These are phyloP conservation scores for Margaritispora aquatica DNA, from an alignment of 495 filamentous ascomycete species.

Conservation along the genomic window DNA sequence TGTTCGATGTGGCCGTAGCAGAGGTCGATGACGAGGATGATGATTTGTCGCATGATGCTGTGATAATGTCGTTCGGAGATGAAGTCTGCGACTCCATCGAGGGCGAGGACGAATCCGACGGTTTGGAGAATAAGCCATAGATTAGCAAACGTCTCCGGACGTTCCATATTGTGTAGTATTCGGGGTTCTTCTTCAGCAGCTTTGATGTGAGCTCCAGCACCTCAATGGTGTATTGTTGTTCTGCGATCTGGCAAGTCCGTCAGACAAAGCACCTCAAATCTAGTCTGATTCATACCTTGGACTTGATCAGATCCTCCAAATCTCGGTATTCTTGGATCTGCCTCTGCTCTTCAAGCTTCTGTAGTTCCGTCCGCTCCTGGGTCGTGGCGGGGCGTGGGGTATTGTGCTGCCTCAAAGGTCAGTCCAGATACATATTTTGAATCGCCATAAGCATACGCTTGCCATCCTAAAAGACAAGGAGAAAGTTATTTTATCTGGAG, in stretches of 20 bases:
- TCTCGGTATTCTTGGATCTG: conserved; percentile 74
- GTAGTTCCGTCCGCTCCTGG: conserved; percentile 56
- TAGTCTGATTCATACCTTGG: conserved; percentile 38
- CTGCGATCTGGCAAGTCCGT: conserved; percentile 38
- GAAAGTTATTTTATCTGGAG: too few relatives aligned
- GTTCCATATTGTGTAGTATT: conserved; percentile 99
- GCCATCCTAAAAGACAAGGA: too few relatives aligned
- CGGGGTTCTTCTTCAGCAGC: conserved; percentile 81
- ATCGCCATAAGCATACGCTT: conserved; percentile 21
- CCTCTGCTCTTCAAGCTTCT: conserved; percentile 59
- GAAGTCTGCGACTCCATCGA: conserved; percentile 51
- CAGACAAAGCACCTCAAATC: not conserved
- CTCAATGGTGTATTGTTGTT: conserved; percentile 53
- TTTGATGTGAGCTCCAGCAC: conserved; percentile 71
- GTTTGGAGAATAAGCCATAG: conserved; percentile 45
- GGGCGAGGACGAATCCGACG: conserved; percentile 42
- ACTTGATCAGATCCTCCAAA: conserved; percentile 59
- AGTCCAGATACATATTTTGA: conserved; percentile 10
- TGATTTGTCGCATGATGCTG: conserved; percentile 37
- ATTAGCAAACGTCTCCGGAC: conserved; percentile 66
- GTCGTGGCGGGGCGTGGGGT: conserved; percentile 53
- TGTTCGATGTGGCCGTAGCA: conserved; percentile 26
- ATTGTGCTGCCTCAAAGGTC: conserved; percentile 59
- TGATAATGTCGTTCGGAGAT: conserved; percentile 44
- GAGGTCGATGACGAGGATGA: conserved; percentile 36